Evolutionary conservation across 2,329 filamentous ascomycete genomes (phyloP).

Genomic region (Didymella sp.): DNA sequence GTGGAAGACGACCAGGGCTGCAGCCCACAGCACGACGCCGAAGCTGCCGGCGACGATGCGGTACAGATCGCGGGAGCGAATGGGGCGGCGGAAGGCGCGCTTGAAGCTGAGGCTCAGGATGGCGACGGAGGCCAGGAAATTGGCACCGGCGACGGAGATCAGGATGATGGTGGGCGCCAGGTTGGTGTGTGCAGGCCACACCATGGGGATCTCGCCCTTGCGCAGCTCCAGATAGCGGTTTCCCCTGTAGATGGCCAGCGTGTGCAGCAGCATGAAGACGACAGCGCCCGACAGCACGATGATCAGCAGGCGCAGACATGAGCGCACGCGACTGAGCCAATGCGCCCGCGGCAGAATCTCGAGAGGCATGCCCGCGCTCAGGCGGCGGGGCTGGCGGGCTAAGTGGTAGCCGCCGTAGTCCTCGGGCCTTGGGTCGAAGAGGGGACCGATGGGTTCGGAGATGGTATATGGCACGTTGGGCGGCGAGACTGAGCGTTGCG

Average conservation of each 20-base stretch:
- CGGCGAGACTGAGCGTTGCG: slow-evolving; percentile 9
- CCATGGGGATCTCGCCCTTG: slow-evolving; percentile 48
- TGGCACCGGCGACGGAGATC: slow-evolving; percentile 41
- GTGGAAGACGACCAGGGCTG: slow-evolving; percentile 43
- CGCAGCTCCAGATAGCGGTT: slow-evolving; percentile 47
- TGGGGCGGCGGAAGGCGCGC: slow-evolving; percentile 44
- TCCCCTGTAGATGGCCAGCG: slow-evolving; percentile 45
- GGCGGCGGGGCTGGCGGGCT: slow-evolving; percentile 25
- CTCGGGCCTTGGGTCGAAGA: slow-evolving; percentile 28
- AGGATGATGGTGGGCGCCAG: slow-evolving; percentile 48
- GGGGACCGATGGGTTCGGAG: slow-evolving; percentile 27
- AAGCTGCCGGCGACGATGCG: slow-evolving; percentile 46
- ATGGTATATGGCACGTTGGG: slow-evolving; percentile 25
- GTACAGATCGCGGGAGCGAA: slow-evolving; percentile 45
- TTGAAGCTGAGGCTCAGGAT: slow-evolving; percentile 44
- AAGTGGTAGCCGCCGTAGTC: slow-evolving; percentile 28
- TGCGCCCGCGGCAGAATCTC: slow-evolving; percentile 40
- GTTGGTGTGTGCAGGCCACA: slow-evolving; percentile 48
- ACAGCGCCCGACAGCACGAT: slow-evolving; percentile 48
- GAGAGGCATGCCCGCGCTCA: slow-evolving; percentile 39
- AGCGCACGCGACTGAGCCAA: slow-evolving; percentile 47
- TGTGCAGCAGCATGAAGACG: slow-evolving; percentile 46
- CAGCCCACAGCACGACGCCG: slow-evolving; percentile 45
- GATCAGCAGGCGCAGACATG: slow-evolving; percentile 47
- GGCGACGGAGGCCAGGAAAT: slow-evolving; percentile 45